Evolutionary conservation across 2,329 filamentous ascomycete species (phyloP), one percentile per base, ranked within the genome.

Genomic region (Fusarium mangiferae): DNA sequence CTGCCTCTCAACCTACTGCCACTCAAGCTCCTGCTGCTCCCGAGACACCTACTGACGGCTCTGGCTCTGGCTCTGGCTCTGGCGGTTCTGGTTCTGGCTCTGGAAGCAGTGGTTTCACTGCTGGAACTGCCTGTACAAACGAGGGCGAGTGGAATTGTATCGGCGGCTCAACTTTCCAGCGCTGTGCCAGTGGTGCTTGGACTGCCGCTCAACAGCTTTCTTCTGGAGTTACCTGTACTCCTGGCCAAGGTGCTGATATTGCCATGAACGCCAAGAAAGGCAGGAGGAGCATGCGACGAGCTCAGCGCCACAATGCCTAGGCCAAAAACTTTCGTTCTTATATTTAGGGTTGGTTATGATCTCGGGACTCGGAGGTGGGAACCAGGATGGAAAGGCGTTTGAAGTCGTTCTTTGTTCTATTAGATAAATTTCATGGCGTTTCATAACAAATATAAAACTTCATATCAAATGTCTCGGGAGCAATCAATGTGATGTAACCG

Each of bases 141-240:
- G 87, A 89, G 51, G 88, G 88, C 3, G 77, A 79, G 17, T 90
- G 86, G 85, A 89, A 89, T 82, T 90, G 88, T 72, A 81, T 89
- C 12, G 81, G 78, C 0, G 87, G 87, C 20, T 81, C 77, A 3
- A 83, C 84, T 1, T 90, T 85, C 84, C 88, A 90, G 79, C 87
- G 87, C 54, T 90, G 88, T 66, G 88, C 84, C 13, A 85, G 84
- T 6, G 88, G 88, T 14, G 42, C 73, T 0, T 90, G 88, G 88
- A 87, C 87, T 6, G 75, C 80, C 0, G 62, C 79, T 5, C 83
- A 84, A 67, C 46, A 70, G 0, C 75, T 90, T 18, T 84, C 88
- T 1, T 75, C 79, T 0, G 88, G 88, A 2, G 87, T 86, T 0
- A 74, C 65, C 0, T 90, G 88, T 78, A 66, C 67, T 0, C 65